phyloP scores from a whole-genome alignment of 1,139 yeast species.

The Saccharomyces hybrid region DNA sequence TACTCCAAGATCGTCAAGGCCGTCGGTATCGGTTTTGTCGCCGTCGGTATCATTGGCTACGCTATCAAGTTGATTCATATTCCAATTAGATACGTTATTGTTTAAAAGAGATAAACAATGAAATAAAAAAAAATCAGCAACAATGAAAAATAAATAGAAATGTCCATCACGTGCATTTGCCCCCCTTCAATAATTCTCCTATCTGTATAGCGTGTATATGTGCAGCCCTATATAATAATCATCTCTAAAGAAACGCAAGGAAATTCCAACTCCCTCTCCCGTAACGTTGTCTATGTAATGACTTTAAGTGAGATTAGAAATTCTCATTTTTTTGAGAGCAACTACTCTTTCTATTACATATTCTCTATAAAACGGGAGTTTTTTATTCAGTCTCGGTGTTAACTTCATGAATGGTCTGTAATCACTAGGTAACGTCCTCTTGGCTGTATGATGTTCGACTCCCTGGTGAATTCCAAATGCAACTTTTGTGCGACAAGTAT shows the following conservation, averaged over 20 bases:
- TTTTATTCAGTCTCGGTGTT: neutral
- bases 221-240: neutral
- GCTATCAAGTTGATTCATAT: constrained; percentile 90
- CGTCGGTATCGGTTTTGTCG: constrained; percentile 91
- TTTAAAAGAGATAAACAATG: constrained; percentile 37
- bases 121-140: neutral
- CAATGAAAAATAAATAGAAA: neutral
- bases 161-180: neutral
- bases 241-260: neutral
- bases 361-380: neutral
- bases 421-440: neutral
- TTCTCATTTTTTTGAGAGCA: too few species aligned
- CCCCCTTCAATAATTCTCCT: neutral
- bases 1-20: constrained; percentile 85
- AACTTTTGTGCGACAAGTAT: neutral
- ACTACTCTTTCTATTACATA: neutral
- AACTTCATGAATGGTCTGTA: neutral
- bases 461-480: neutral
- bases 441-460: neutral
- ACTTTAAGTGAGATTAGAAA: too few species aligned
- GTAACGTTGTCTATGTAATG: neutral
- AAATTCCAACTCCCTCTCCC: neutral
- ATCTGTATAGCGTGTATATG: neutral
- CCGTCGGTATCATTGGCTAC: constrained; percentile 97
- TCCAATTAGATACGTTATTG: constrained; percentile 95